Evolutionary conservation across 2,329 filamentous ascomycete species (phyloP).

Genomic region (Stachybotrys chartarum): DNA sequence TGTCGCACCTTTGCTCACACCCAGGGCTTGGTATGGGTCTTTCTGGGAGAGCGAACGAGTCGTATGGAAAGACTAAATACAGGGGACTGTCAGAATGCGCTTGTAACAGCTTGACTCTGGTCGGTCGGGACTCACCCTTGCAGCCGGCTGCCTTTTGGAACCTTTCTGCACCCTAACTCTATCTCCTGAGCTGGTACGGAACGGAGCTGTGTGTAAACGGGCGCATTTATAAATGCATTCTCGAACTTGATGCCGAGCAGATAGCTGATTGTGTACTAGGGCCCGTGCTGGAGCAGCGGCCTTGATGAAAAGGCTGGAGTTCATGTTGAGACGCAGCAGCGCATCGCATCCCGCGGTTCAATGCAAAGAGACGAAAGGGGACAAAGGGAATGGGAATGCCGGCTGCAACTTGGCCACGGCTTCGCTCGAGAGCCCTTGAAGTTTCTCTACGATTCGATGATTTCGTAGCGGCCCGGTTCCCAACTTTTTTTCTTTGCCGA

Average conservation of each 20-base stretch:
- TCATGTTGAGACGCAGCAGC: conserved; percentile 31
- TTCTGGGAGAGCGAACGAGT: conserved; percentile 49
- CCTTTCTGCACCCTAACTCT: conserved; percentile 11
- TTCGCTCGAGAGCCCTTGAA: neutral
- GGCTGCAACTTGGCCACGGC: conserved; percentile 2
- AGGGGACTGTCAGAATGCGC: neutral
- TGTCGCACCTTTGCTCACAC: conserved; percentile 75
- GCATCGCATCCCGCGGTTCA: conserved; percentile 14
- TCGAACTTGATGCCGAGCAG: conserved; percentile 30
- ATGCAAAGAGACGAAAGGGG: neutral
- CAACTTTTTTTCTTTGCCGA: conserved; percentile 9
- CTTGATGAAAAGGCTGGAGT: conserved; percentile 39
- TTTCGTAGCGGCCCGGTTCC: neutral
- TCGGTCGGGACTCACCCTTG: conserved; percentile 18
- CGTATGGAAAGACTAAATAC: conserved; percentile 50
- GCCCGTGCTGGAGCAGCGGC: conserved; percentile 37
- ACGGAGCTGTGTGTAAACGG: conserved; percentile 23
- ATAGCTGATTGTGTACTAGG: conserved; percentile 35
- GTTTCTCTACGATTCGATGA: conserved; percentile 1
- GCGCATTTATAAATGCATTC: conserved; percentile 30
- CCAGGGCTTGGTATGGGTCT: conserved; percentile 83
- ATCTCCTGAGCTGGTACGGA: conserved; percentile 10
- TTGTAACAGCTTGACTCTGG: neutral
- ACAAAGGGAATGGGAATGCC: conserved; percentile 5
- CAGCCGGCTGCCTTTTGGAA: conserved; percentile 9